Conservation (phyloP, 306 rosid species). For the Prunus salicina region DNA sequence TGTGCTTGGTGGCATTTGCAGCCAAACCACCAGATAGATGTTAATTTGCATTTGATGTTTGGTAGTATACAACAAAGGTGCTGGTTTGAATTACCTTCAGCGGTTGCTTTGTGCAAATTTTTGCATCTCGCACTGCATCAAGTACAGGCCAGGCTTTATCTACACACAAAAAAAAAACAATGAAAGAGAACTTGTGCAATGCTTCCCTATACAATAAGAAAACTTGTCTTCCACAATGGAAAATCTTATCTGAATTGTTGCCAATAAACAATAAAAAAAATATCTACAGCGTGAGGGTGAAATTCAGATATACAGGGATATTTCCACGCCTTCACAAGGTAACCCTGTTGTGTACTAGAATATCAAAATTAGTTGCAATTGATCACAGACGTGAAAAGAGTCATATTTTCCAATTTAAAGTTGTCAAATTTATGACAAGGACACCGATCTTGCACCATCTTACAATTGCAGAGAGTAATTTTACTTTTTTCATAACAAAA, state of each 20-base stretch:
- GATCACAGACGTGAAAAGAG: no score
- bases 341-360: conserved; percentile 39
- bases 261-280: neutral
- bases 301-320: conserved; percentile 51
- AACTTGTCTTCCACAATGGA: neutral
- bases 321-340: conserved; percentile 51
- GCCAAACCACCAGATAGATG: no score
- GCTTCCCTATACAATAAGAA: neutral
- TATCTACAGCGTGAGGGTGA: neutral
- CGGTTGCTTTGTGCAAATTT: conserved; percentile 15
- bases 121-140: conserved; percentile 70
- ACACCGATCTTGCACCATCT: no score
- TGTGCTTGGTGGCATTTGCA: no score
- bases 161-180: conserved; percentile 41
- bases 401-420: no score
- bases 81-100: no score
- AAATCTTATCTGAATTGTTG: conserved; percentile 81
- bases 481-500: no score
- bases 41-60: no score
- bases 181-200: neutral
- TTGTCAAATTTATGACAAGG: no score
- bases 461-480: no score
- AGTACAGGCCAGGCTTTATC: conserved; percentile 81
- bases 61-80: no score
- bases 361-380: neutral